Conservation (phyloP, 2,329 filamentous ascomycete species). For the Fusarium tupiense region DNA sequence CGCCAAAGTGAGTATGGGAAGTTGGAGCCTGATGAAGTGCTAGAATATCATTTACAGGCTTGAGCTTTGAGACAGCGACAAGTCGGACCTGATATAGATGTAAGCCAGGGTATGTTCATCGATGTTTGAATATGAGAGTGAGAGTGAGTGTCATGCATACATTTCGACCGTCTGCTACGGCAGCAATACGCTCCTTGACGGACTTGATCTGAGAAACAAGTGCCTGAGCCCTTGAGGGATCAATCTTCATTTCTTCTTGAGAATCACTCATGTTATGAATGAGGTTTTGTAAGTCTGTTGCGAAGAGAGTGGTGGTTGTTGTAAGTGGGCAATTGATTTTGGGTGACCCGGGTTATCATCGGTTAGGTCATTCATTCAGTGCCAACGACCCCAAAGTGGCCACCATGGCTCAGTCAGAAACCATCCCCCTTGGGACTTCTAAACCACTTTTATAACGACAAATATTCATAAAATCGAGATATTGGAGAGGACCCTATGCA, state of each 20-base stretch:
- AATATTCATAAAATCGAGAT: background rate
- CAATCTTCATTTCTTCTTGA: conserved; percentile 66
- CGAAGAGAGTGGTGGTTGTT: conserved; percentile 19
- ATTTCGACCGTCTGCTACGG: conserved; percentile 62
- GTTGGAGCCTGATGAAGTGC: conserved; percentile 74
- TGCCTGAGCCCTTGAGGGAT: conserved; percentile 68
- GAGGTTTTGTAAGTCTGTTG: background rate
- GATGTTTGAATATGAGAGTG: background rate
- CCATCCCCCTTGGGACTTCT: conserved; percentile 15
- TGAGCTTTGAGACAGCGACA: conserved; percentile 95
- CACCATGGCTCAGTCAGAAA: conserved; percentile 18
- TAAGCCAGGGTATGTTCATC: conserved; percentile 26
- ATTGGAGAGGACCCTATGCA: background rate
- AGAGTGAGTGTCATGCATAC: conserved; percentile 52
- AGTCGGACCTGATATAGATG: conserved; percentile 72
- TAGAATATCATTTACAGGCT: conserved; percentile 90
- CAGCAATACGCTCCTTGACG: conserved; percentile 67
- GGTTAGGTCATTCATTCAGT: conserved; percentile 32
- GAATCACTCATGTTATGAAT: conserved; percentile 53
- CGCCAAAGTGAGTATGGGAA: conserved; percentile 84
- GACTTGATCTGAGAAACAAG: conserved; percentile 70
- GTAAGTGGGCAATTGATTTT: conserved; percentile 38
- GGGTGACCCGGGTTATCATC: conserved; percentile 48
- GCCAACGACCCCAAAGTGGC: conserved; percentile 10
- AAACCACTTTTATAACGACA: background rate